Base-by-base conservation (phyloP, 73 alveolate species). In the Breviolum minutum region DNA sequence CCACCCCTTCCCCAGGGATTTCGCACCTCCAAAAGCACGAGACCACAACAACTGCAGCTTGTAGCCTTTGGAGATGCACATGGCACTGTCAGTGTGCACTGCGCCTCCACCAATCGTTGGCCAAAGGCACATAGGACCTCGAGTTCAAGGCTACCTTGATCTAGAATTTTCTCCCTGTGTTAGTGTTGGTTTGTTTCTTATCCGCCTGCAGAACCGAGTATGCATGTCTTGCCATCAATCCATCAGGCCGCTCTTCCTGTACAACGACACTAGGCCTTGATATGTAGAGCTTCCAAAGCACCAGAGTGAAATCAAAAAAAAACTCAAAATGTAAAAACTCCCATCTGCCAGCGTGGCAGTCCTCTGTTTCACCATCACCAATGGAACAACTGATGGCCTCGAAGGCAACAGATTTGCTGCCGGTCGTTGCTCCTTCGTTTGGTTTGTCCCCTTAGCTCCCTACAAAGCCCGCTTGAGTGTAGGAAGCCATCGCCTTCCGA, bases 1-100 rank as follows among this genome's bases (percentile, higher is more conserved):
- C 99, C 99, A 22, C 99, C 99, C 22, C 63, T 94, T 6, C 99
- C 99, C 99, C 99, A 94, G 13, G 99, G 99, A 54, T 94, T 94
- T 68, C 99, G 73, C 99, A 94, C 91, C 88, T 91, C 80, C 63
- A 71, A 40, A 48, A 20, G 81, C 17, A 30, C 20, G 63, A 63
- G 0, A 1, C 20, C n/a, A n/a, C n/a, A n/a, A 10, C 66, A 80
- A 30, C 22, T 9, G 63, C 62, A 80, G 22, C 62, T 20, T 63
- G 26, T 14, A 63, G 26, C 14, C 14, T 26, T 70, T 6, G 6
- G 22, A 70, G 22, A 30, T 16, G 30, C 80, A 70, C 30, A 30
- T 16, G 13, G 24, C 14, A 70, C 40, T 30, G 14, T 8, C 40
- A 20, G 10, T n/a, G 81, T 30, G 27, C 27, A 7, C n/a, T 40